Evolutionary conservation across 2,329 filamentous ascomycete genomes (phyloP).

Genomic region (Chaetomium sp.): DNA sequence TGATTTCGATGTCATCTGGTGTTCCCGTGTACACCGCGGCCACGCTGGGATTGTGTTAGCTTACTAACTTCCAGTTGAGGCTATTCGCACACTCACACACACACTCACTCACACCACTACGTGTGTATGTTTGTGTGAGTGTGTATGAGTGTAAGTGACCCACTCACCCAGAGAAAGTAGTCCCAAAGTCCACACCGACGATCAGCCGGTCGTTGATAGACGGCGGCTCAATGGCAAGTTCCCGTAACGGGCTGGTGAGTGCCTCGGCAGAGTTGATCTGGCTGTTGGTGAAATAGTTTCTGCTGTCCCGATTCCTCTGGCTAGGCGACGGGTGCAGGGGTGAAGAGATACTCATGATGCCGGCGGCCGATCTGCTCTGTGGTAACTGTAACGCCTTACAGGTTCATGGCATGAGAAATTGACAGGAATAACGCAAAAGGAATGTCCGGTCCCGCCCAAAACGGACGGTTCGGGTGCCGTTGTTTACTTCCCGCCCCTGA

Average conservation of each 20-base stretch:
- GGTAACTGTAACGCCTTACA: background rate
- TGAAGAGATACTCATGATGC: conserved; percentile 44
- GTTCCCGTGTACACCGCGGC: conserved; percentile 68
- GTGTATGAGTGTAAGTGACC: background rate
- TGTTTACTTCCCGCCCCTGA: too few relatives aligned
- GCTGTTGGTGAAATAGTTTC: conserved; percentile 47
- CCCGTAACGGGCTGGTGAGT: conserved; percentile 55
- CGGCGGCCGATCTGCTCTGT: conserved; percentile 5
- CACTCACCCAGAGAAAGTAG: conserved; percentile 70
- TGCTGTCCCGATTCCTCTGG: conserved; percentile 48
- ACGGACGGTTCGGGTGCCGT: too few relatives aligned
- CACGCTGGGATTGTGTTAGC: conserved; percentile 40
- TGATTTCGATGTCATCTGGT: conserved; percentile 74
- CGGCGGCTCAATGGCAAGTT: conserved; percentile 46
- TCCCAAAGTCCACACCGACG: conserved; percentile 76
- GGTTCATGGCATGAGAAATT: conserved; percentile 5
- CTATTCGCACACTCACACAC: background rate
- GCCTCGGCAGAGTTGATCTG: conserved; percentile 51
- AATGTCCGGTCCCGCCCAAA: too few relatives aligned
- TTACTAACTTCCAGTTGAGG: background rate
- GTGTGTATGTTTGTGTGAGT: background rate
- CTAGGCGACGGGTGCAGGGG: conserved; percentile 44
- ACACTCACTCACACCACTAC: too few relatives aligned
- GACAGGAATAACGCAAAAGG: background rate
- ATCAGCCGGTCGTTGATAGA: conserved; percentile 58